Percentiles rank a stretch among this genome's conserved stretches.
These are phyloP conservation scores for Aureobasidium mangrovei DNA, from an alignment of 2,329 filamentous ascomycete genomes.

Conservation along the genomic window DNA sequence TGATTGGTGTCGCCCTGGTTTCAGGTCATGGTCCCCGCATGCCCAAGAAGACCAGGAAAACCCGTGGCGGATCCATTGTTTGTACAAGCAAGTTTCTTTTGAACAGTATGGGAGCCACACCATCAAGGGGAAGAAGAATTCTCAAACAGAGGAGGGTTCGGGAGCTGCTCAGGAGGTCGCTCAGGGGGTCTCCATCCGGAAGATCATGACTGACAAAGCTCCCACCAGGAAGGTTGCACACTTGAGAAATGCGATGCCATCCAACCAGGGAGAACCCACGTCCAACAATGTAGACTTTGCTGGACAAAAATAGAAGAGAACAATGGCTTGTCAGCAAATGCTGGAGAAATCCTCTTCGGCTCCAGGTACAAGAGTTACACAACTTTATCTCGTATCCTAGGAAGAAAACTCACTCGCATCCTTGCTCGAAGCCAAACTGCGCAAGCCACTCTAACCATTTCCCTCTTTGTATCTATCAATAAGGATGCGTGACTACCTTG, in stretches of 20 bases:
- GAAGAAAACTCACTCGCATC: neutral
- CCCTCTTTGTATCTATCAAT: neutral
- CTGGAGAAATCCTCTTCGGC: neutral
- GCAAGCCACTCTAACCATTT: neutral
- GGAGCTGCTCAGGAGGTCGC: too few relatives aligned
- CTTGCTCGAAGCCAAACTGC: neutral
- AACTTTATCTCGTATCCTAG: neutral
- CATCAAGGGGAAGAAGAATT: neutral
- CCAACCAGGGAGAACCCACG: too few relatives aligned
- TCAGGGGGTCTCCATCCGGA: too few relatives aligned
- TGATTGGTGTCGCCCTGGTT: slow-evolving; percentile 18
- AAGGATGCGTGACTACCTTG: neutral
- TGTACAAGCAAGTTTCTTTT: slow-evolving; percentile 23
- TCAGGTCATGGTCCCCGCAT: neutral
- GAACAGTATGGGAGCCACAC: neutral
- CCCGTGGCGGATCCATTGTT: slow-evolving; percentile 20
- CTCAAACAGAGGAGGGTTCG: too few relatives aligned
- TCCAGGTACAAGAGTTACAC: slow-evolving; percentile 8
- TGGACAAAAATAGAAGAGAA: neutral
- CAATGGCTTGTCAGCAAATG: neutral
- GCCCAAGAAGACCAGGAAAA: neutral
- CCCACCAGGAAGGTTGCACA: too few relatives aligned
- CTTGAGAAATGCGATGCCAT: too few relatives aligned
- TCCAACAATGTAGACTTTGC: neutral
- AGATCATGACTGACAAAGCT: too few relatives aligned